Evolutionary conservation across 2,329 filamentous ascomycete species (phyloP).

Genomic region (Fusarium siculi): DNA sequence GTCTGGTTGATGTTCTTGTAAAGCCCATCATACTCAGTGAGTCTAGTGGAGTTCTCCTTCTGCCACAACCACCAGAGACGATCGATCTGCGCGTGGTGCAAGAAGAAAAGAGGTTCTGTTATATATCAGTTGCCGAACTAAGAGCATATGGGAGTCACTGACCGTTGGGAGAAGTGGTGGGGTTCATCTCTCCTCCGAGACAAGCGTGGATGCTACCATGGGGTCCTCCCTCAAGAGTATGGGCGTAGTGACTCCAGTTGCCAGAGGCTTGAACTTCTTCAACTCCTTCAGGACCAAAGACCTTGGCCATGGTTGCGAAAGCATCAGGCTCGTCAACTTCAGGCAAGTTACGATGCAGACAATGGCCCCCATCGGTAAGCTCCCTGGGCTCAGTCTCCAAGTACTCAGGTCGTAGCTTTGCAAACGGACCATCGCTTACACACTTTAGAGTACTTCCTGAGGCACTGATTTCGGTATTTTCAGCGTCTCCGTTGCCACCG

Average conservation of each 20-base stretch:
- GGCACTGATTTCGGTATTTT: not conserved
- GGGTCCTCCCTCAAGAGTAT: not conserved
- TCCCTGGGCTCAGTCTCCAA: not conserved
- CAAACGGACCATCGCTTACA: not conserved
- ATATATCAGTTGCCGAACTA: accelerated
- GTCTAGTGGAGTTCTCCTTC: not conserved
- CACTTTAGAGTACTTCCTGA: not conserved
- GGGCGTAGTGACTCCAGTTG: not conserved
- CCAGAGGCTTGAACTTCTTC: not conserved
- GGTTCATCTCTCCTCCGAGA: constrained; percentile 13
- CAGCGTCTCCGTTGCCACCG: not conserved
- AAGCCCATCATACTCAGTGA: not conserved
- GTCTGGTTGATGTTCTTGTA: not conserved
- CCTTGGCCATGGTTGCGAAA: not conserved
- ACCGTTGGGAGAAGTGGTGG: constrained; percentile 13
- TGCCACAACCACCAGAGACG: constrained; percentile 15
- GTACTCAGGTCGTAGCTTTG: not conserved
- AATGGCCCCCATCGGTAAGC: not conserved
- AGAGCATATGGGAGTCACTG: accelerated
- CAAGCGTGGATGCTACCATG: constrained; percentile 5
- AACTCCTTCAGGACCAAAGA: not conserved
- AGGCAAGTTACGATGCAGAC: not conserved
- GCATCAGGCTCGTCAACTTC: not conserved
- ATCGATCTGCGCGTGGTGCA: constrained; percentile 11
- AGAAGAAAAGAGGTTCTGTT: constrained; percentile 8